Percentiles rank a stretch among this genome's conserved stretches.
These are phyloP conservation scores for Talaromyces pinophilus DNA, from an alignment of 2,329 filamentous ascomycete genomes.

Conservation along the genomic window DNA sequence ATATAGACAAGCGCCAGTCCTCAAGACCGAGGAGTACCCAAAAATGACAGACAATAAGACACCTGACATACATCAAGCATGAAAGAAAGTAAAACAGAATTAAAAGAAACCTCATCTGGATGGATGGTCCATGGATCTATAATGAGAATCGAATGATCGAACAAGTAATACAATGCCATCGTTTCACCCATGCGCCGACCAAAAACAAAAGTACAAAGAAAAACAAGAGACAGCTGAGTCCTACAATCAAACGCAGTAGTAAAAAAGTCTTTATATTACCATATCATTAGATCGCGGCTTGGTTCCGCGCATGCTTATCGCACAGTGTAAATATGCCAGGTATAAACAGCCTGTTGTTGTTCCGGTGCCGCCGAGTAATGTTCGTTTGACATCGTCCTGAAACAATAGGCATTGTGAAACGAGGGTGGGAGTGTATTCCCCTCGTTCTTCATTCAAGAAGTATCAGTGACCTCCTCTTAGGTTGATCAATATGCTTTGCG, in stretches of 20 bases:
- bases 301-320: slow-evolving; percentile 8
- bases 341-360: slow-evolving; percentile 15
- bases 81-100: neutral
- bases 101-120: neutral
- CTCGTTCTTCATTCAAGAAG: slow-evolving; percentile 17
- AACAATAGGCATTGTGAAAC: neutral
- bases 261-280: slow-evolving; percentile 20
- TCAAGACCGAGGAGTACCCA: neutral
- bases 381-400: neutral
- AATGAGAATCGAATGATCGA: slow-evolving; percentile 29
- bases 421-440: neutral
- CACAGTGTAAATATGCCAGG: slow-evolving; percentile 12
- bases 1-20: slow-evolving; percentile 3
- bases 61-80: slow-evolving; percentile 7
- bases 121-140: slow-evolving; percentile 20
- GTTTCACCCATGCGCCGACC: slow-evolving; percentile 15
- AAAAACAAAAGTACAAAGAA: slow-evolving; percentile 8
- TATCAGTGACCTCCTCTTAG: neutral
- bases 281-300: slow-evolving; percentile 19
- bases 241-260: slow-evolving; percentile 1
- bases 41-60: neutral
- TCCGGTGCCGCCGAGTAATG: neutral
- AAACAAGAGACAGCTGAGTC: slow-evolving; percentile 5
- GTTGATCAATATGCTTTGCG: slow-evolving; percentile 41
- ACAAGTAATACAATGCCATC: slow-evolving; percentile 25